phyloP scores from a whole-genome alignment of 257 asterid genomes.

The Solanum chiquidenum region DNA sequence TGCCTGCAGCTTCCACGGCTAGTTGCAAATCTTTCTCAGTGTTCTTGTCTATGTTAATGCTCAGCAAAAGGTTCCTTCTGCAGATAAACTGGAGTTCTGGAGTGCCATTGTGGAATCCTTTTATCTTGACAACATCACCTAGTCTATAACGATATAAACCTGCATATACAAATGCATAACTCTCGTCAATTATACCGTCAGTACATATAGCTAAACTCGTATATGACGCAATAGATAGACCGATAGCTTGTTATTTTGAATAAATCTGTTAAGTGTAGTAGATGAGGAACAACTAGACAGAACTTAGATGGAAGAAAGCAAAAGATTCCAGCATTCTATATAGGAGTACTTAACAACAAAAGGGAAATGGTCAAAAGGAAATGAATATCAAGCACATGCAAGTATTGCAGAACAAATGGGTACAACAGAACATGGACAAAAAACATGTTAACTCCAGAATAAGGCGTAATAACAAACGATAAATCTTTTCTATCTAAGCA shows the following conservation, averaged over 20 bases:
- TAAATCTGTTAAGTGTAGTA: neutral
- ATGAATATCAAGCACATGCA: neutral
- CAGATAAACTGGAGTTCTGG: constrained; percentile 82
- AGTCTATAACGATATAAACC: constrained; percentile 77
- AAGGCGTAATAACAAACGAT: neutral
- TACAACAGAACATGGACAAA: neutral
- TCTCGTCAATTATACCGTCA: neutral
- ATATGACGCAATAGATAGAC: neutral
- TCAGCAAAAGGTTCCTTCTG: constrained; percentile 71
- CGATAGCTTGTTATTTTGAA: neutral
- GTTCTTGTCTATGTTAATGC: constrained; percentile 87
- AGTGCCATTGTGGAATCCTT: constrained; percentile 68
- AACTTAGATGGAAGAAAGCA: neutral
- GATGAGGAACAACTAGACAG: neutral
- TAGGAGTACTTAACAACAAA: neutral
- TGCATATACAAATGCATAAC: constrained; percentile 12
- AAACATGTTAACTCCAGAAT: neutral
- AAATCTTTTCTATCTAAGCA: neutral
- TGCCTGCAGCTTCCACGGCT: constrained; percentile 65
- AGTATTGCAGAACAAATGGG: neutral
- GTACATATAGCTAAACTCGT: neutral
- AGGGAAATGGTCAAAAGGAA: neutral
- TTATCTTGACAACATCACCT: constrained; percentile 81
- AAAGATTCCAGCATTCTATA: neutral
- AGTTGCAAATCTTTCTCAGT: constrained; percentile 83